Base-by-base conservation (phyloP, 495 filamentous ascomycete species). In the Penicillium paradoxum region DNA sequence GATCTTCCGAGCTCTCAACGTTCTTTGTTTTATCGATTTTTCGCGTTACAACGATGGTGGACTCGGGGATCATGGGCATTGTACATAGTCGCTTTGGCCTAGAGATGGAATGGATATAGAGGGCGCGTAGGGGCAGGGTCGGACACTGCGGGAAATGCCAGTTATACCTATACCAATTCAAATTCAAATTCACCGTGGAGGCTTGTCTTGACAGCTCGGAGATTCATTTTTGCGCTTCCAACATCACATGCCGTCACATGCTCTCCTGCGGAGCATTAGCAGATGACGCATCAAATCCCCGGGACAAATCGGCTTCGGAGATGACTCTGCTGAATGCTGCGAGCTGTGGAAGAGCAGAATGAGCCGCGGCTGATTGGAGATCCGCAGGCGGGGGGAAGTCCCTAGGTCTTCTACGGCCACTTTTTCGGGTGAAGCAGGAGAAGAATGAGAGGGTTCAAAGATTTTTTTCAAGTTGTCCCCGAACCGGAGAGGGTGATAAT, bases 171-270 rank as follows among this genome's bases (percentile, higher is more conserved):
- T 17, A 37, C 4, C 14, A 15, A 15, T n/a, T 10, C 13, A 36
- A 15, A 2, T 15, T 10, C 5, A 8, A n/a, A 2, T 36, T 15
- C 33, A 15, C 15, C n/a, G 34, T 37, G 15, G n/a, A 37, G 17
- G 14, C n/a, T 17, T 15, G 34, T 37, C 13, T 11, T 37, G 14
- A 4, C 14, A 15, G n/a, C 6, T 15, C n/a, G 6, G 29, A 32
- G 6, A 32, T 8, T 32, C 21, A 33, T 13, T 11, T 27, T 27
- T 27, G 24, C 24, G 3, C 24, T n/a, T n/a, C n/a, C n/a, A n/a
- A n/a, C 24, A 15, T 55, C 53, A 55, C 53, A 55, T 55, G 53
- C 29, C 39, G 40, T 55, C 53, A 55, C 53, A 55, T 55, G 53
- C 25, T 15, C n/a, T n/a, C n/a, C n/a, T n/a, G n/a, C n/a, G n/a